phyloP scores from a whole-genome alignment of 1,139 yeast species.

The Geotrichum fermentans region DNA sequence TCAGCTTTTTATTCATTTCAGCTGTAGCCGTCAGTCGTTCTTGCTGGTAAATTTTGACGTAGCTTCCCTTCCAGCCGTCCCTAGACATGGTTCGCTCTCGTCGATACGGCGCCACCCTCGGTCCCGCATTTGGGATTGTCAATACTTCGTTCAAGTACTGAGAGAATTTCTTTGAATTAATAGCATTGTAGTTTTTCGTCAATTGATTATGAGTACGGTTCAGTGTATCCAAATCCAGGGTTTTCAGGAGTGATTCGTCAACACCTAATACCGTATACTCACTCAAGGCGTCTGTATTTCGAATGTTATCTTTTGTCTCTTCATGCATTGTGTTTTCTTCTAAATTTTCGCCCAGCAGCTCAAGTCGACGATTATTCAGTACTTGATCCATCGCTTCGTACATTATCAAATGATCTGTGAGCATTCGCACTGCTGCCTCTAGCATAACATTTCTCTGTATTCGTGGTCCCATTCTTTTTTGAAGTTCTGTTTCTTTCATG shows the following conservation, averaged over 20 bases:
- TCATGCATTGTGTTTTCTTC: not conserved
- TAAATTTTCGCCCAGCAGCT: constrained; percentile 5
- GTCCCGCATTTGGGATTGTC: not conserved
- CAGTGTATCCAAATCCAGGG: constrained; percentile 11
- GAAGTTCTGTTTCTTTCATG: constrained; percentile 21
- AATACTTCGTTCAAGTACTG: constrained; percentile 1
- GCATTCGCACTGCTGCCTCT: constrained; percentile 32
- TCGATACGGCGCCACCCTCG: not conserved
- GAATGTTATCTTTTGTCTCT: not conserved
- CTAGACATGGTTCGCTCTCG: not conserved
- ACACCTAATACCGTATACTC: constrained; percentile 5
- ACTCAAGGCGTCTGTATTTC: too few relatives aligned
- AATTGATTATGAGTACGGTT: constrained; percentile 12
- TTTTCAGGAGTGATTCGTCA: constrained; percentile 8
- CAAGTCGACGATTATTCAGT: constrained; percentile 14
- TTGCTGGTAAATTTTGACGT: not conserved
- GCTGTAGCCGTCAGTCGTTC: constrained; percentile 2
- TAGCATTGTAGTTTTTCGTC: constrained; percentile 3
- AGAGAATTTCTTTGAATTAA: constrained; percentile 3
- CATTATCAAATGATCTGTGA: constrained; percentile 29
- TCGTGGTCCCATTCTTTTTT: constrained; percentile 26
- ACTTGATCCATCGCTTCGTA: constrained; percentile 29
- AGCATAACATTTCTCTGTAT: constrained; percentile 24
- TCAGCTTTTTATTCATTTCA: constrained; percentile 2
- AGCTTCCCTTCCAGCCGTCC: constrained; percentile 2